A percentile compares a stretch with the other conserved stretches of the same genome.
phyloP scores from a whole-genome alignment of 2,329 filamentous ascomycete species.

The Blastomyces emzantsi region DNA sequence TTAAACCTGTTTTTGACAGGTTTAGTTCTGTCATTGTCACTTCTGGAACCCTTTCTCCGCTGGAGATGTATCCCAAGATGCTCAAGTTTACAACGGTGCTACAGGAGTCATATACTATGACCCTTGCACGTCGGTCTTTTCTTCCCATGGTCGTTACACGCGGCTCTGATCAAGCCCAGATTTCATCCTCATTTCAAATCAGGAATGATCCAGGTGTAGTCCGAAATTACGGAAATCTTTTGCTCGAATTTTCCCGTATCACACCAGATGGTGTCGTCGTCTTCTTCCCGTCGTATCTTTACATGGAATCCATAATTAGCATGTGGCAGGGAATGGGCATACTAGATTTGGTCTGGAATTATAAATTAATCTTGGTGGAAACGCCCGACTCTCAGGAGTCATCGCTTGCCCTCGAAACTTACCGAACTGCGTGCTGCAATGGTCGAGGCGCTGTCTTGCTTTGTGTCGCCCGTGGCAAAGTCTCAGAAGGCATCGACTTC shows the following conservation, averaged over 20 bases:
- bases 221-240: slow-evolving; percentile 84
- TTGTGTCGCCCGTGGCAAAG: slow-evolving; percentile 93
- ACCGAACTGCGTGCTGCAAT: slow-evolving; percentile 95
- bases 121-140: slow-evolving; percentile 86
- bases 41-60: slow-evolving; percentile 88
- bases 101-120: slow-evolving; percentile 97
- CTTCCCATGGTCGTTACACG: slow-evolving; percentile 95
- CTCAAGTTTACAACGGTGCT: slow-evolving; percentile 85
- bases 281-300: slow-evolving; percentile 96
- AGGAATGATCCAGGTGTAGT: slow-evolving; percentile 96
- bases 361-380: slow-evolving; percentile 95
- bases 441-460: slow-evolving; percentile 86
- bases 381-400: slow-evolving; percentile 97
- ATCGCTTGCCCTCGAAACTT: slow-evolving; percentile 88
- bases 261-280: slow-evolving; percentile 98
- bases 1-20: slow-evolving; percentile 93
- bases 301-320: slow-evolving; percentile 98
- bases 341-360: slow-evolving; percentile 96
- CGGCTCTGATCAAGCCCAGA: slow-evolving; percentile 84
- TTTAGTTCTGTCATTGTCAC: slow-evolving; percentile 99
- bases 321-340: slow-evolving; percentile 99
- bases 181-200: slow-evolving; percentile 90
- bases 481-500: slow-evolving; percentile 97
- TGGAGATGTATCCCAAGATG: slow-evolving; percentile 99
- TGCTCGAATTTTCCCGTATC: slow-evolving; percentile 92